phyloP scores from a whole-genome alignment of 2,329 filamentous ascomycete genomes.

The Fusarium sp. region DNA sequence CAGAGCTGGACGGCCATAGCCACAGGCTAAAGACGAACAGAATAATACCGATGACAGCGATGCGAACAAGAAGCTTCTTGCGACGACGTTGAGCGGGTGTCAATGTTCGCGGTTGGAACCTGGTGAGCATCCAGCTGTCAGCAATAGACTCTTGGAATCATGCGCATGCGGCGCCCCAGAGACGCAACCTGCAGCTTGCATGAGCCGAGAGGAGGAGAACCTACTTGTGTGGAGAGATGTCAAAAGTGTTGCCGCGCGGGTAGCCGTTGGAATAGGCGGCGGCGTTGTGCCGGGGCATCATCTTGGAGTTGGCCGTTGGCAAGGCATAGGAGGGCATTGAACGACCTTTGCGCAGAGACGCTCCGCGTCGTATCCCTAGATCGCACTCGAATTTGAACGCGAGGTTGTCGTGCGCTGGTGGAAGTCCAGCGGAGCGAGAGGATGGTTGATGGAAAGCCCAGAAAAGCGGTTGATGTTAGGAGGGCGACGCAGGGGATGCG shows the following conservation, averaged over 20 bases:
- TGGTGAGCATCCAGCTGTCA: conserved; percentile 33
- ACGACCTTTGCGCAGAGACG: conserved; percentile 35
- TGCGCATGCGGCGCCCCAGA: neutral
- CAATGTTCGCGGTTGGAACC: conserved; percentile 84
- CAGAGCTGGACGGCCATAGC: conserved; percentile 75
- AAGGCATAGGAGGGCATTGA: conserved; percentile 50
- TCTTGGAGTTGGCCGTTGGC: conserved; percentile 61
- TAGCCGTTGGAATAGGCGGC: conserved; percentile 87
- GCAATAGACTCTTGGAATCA: conserved; percentile 7
- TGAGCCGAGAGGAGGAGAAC: conserved; percentile 35
- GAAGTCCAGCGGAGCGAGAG: neutral
- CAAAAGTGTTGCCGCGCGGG: conserved; percentile 81
- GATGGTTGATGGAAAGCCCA: conserved; percentile 3
- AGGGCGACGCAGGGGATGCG: conserved; percentile 22
- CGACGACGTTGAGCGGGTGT: conserved; percentile 78
- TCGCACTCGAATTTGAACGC: conserved; percentile 7
- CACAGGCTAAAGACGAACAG: conserved; percentile 78
- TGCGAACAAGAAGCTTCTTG: conserved; percentile 77
- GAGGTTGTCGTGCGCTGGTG: neutral
- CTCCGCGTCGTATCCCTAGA: conserved; percentile 34
- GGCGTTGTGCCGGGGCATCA: conserved; percentile 87
- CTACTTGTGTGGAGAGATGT: conserved; percentile 91
- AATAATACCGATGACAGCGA: conserved; percentile 70
- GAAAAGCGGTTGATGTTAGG: conserved; percentile 13
- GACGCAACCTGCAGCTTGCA: neutral